phyloP scores from a whole-genome alignment of 192 early-diverging fungal species.

The Nowakowskiella sp. region DNA sequence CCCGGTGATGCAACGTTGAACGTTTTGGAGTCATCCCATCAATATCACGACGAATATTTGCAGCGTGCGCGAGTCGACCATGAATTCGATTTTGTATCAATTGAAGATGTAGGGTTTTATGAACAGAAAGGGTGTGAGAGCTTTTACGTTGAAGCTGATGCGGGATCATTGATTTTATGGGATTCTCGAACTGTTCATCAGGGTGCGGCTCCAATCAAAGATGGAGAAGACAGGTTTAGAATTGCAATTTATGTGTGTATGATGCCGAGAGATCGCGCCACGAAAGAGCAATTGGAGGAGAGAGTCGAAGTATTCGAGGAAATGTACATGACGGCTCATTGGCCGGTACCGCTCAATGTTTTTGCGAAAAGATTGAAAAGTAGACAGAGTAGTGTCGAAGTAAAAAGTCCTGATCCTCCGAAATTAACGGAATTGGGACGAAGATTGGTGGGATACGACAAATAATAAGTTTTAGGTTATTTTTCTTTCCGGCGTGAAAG shows the following conservation, averaged over 20 bases:
- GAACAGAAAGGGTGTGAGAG: too few species aligned
- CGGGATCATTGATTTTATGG: constrained; percentile 11
- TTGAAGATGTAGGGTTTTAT: too few species aligned
- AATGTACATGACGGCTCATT: constrained; percentile 13
- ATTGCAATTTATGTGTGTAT: constrained; percentile 19
- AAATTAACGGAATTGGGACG: too few species aligned
- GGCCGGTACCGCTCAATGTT: constrained; percentile 5
- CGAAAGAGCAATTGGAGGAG: constrained; percentile 1
- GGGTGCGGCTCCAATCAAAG: not conserved
- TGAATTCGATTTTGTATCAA: too few species aligned
- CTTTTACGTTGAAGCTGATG: constrained; percentile 3
- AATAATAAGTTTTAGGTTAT: too few species aligned
- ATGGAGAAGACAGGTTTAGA: not conserved
- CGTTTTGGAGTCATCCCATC: constrained; percentile 12
- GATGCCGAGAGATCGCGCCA: constrained; percentile 9
- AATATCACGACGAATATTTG: too few species aligned
- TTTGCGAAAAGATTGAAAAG: not conserved
- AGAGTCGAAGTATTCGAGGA: constrained; percentile 2
- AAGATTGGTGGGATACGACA: too few species aligned
- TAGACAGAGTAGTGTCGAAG: constrained; percentile 6
- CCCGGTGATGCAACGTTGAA: not conserved
- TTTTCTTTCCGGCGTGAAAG: too few species aligned
- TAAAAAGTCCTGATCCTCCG: too few species aligned
- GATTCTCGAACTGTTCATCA: constrained; percentile 13
- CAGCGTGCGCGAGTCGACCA: constrained; percentile 4